These are phyloP conservation scores for Hypoxylon fragiforme DNA, from an alignment of 495 filamentous ascomycete genomes.

Conservation along the genomic window DNA sequence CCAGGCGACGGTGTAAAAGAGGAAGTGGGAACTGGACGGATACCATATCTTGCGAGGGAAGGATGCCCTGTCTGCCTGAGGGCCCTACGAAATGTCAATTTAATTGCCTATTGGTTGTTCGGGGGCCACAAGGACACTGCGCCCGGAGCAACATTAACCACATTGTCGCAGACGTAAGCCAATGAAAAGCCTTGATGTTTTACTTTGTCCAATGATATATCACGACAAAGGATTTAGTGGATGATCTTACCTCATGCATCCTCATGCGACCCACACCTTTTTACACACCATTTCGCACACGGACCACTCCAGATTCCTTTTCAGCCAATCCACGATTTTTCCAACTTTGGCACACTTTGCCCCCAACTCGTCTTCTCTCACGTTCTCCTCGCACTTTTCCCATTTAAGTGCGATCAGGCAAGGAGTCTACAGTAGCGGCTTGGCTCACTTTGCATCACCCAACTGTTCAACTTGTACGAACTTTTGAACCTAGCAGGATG, in stretches of 20 bases:
- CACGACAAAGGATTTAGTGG: constrained; percentile 3
- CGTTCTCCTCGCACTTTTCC: too few species aligned
- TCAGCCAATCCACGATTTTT: too few species aligned
- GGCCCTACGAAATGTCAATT: constrained; percentile 6
- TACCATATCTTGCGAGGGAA: constrained; percentile 18
- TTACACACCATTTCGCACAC: not conserved
- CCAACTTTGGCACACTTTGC: too few species aligned
- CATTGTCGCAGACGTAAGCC: not conserved
- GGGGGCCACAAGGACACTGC: constrained; percentile 27
- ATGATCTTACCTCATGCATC: constrained; percentile 3
- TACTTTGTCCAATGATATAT: not conserved
- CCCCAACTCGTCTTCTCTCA: too few species aligned
- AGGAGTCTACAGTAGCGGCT: too few species aligned
- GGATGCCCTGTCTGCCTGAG: constrained; percentile 21
- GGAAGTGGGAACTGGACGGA: constrained; percentile 27
- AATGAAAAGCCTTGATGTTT: constrained; percentile 15
- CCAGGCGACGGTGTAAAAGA: constrained; percentile 11
- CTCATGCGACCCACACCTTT: constrained; percentile 1
- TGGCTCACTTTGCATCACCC: too few species aligned
- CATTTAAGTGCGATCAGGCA: too few species aligned
- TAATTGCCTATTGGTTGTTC: constrained; percentile 4
- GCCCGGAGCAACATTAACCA: constrained; percentile 18
- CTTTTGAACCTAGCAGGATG: too few species aligned
- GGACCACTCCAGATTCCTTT: constrained; percentile 17
- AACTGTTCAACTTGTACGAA: too few species aligned